Base-by-base conservation (phyloP, 2,329 filamentous ascomycete genomes). In the Cladosporium sp. region DNA sequence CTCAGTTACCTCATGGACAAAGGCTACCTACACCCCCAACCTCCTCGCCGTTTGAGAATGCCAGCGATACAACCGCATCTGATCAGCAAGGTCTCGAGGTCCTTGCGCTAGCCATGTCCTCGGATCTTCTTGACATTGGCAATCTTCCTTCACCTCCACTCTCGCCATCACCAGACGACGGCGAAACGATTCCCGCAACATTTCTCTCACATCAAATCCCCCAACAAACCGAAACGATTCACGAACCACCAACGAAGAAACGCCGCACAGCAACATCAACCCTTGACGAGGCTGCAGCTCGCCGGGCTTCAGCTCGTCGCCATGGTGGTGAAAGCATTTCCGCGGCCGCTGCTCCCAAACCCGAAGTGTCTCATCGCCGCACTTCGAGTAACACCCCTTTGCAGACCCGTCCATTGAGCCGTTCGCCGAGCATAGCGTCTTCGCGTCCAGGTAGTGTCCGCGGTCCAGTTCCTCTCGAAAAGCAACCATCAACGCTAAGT, bases 271-370 rank as follows among this genome's bases (percentile, higher is more conserved):
- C 68, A 12, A 61, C 59, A 6, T 67, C 72, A 29, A 60, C 76
- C 3, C 76, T 78, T 43, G 72, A 77, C 41, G 70, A 73, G 57
- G 75, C 75, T 3, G 65, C 67, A 1, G 65, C 72, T 40, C 68
- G 68, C 3, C 67, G 69, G 3, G 68, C 65, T 41, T 71, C 71
- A 47, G 68, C 71, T 1, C 68, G 67, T 27, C 62, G 68, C 13
- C 65, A 67, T 9, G 72, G 71, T 3, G 74, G 73, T 2, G 66
- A 69, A 49, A 66, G 69, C 22, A 60, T 76, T 3, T 59, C 72
- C 2, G 72, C 70, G 7, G 69, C 72, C 3, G 70, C 72, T 9
- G 60, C 63, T 4, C 19, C 51, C 58, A 67, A 65, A 30, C 56
- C 63, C 8, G 50, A 54, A 11, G 59, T 63, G 33, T 54, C 51